Conservation (phyloP, 2,329 filamentous ascomycete species). For the Aureobasidium sp. region DNA sequence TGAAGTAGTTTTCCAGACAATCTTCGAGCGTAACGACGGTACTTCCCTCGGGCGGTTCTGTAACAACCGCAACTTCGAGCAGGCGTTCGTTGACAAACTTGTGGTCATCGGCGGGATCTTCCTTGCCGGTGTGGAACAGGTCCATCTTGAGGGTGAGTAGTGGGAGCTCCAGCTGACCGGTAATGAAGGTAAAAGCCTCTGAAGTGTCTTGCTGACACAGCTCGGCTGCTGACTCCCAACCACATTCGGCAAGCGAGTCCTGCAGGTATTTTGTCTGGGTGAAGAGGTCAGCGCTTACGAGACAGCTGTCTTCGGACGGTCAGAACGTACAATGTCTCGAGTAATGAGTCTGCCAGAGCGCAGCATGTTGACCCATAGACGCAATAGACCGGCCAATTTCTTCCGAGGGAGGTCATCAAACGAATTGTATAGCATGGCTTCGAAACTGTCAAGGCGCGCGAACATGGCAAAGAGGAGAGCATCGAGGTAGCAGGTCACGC, state of each 20-base stretch:
- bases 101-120: constrained; percentile 77
- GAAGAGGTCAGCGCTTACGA: not conserved
- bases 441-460: constrained; percentile 78
- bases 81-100: constrained; percentile 89
- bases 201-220: constrained; percentile 90
- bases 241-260: constrained; percentile 71
- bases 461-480: constrained; percentile 94
- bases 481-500: constrained; percentile 92
- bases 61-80: constrained; percentile 82
- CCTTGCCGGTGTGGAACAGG: constrained; percentile 83
- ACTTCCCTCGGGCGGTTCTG: constrained; percentile 57
- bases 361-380: constrained; percentile 90
- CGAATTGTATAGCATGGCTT: constrained; percentile 78
- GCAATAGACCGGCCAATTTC: constrained; percentile 67
- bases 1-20: constrained; percentile 91
- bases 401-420: constrained; percentile 64
- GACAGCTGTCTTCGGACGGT: not conserved
- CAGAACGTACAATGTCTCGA: constrained; percentile 60
- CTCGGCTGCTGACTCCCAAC: constrained; percentile 72
- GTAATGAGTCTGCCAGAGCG: constrained; percentile 78
- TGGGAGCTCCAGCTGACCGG: constrained; percentile 78
- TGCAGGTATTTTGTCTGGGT: constrained; percentile 71
- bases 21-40: constrained; percentile 70
- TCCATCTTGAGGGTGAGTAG: constrained; percentile 88
- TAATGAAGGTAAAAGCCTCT: constrained; percentile 92